These are phyloP conservation scores for Rhodamnia argentea DNA, from an alignment of 345 rosid species.

Conservation along the genomic window DNA sequence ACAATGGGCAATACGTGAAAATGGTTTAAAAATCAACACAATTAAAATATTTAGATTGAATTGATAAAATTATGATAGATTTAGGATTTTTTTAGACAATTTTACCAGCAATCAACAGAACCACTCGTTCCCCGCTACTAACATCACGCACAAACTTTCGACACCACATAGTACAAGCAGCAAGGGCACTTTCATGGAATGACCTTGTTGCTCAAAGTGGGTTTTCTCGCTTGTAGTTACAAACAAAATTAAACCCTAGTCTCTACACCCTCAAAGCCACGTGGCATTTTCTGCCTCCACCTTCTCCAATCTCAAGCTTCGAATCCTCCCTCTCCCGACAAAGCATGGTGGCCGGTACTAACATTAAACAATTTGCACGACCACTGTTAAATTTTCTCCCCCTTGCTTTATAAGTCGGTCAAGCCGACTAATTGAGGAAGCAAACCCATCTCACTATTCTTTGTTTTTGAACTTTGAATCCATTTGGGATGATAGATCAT, in stretches of 20 bases:
- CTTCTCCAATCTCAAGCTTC: neutral
- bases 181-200: neutral
- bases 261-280: neutral
- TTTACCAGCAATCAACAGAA: neutral
- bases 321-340: neutral
- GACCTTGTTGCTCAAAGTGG: neutral
- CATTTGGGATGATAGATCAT: neutral
- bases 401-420: neutral
- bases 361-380: neutral
- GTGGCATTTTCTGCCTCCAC: neutral
- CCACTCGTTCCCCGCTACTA: no score
- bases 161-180: neutral
- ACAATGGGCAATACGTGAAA: no score
- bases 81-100: no score
- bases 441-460: neutral
- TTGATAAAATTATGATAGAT: no score
- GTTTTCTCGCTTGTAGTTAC: neutral
- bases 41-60: no score
- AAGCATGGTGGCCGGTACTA: neutral
- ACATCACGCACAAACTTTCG: neutral
- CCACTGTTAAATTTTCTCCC: neutral
- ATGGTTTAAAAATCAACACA: no score
- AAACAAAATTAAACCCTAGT: no score
- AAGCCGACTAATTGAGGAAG: neutral
- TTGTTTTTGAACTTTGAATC: neutral